phyloP scores from a whole-genome alignment of 495 filamentous ascomycete genomes.

The Hypoxylon cercidicola region DNA sequence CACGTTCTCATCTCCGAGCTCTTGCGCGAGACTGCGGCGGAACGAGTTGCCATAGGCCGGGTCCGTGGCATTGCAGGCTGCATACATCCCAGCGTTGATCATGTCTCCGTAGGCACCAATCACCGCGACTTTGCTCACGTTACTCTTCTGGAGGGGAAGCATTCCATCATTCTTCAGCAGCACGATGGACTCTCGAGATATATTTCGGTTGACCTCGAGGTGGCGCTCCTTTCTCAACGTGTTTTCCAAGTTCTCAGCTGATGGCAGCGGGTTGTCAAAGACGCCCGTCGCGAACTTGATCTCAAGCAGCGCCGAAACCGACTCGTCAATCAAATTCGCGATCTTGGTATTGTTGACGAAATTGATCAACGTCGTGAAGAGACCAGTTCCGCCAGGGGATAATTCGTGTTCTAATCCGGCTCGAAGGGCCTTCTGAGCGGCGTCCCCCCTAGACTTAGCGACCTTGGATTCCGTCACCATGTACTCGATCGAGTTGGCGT shows the following conservation, averaged over 20 bases:
- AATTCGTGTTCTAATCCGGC: slow-evolving; percentile 32
- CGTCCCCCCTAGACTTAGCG: slow-evolving; percentile 19
- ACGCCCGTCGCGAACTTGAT: slow-evolving; percentile 30
- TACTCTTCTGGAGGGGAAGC: slow-evolving; percentile 13
- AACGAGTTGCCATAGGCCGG: slow-evolving; percentile 22
- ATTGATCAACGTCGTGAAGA: slow-evolving; percentile 21
- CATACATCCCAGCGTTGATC: slow-evolving; percentile 32
- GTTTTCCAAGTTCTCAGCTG: slow-evolving; percentile 11
- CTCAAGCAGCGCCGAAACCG: slow-evolving; percentile 19
- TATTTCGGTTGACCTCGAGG: slow-evolving; percentile 30
- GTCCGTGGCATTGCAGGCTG: slow-evolving; percentile 25
- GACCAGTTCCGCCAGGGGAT: slow-evolving; percentile 23
- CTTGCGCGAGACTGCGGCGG: slow-evolving; percentile 8
- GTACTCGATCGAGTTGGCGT: slow-evolving; percentile 27
- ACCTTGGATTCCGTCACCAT: slow-evolving; percentile 11
- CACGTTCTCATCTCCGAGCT: slow-evolving; percentile 25
- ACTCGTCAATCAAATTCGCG: slow-evolving; percentile 13
- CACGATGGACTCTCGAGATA: slow-evolving; percentile 27
- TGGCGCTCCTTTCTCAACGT: slow-evolving; percentile 18
- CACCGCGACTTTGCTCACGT: slow-evolving; percentile 27
- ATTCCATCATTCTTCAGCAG: slow-evolving; percentile 26
- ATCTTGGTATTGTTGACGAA: slow-evolving; percentile 18
- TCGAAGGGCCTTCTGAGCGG: slow-evolving; percentile 24
- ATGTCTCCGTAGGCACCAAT: slow-evolving; percentile 29
- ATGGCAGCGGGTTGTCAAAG: slow-evolving; percentile 29